Evolutionary conservation across 768 basidiomycete genomes (phyloP), one percentile per base, ranked within the genome.

Genomic region (Boletus speciosus): DNA sequence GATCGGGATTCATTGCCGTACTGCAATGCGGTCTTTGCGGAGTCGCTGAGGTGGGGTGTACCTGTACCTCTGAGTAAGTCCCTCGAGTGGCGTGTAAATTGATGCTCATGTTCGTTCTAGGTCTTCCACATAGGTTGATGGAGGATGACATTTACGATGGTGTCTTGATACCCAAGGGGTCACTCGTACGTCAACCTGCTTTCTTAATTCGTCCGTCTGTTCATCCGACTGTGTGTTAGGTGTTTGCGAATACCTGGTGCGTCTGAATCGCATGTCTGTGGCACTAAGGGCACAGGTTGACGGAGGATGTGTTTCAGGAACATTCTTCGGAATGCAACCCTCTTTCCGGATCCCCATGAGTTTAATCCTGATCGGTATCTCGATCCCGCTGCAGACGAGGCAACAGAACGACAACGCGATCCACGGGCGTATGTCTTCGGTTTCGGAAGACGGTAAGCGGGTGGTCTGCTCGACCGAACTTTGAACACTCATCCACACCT

Each of bases 221-320:
- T 58, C n/a, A 59, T 16, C 29, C 19, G 65, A 65, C 3, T 16
- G 16, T 5, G 3, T 46, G 4, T 27, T 48, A 71, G 68, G 65
- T 86, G 23, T 82, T 86, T 57, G 79, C 76, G 12, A 88, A 88
- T 62, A 79, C 85, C 47, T 86, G 84, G 85, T 73, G 39, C 39
- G 69, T 65, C 16, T 9, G 21, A 35, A 4, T 29, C 16, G 29
- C 14, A 23, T 49, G n/a, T 37, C 43, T 49, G 25, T 12, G 6
- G 16, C 12, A 19, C 6, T 14, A 16, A 19, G 2, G 15, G 1
- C 6, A 3, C 14, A 8, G 16, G 6, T 35, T 57, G 42, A 59
- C 16, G 0, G 29, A 0, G 31, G 14, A 43, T 21, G 12, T 32
- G 15, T 55, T 31, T 25, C 52, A 83, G 82, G 72, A 63, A 60